Evolutionary conservation across 2,329 filamentous ascomycete genomes (phyloP).

Genomic region (Penicillium italicum): DNA sequence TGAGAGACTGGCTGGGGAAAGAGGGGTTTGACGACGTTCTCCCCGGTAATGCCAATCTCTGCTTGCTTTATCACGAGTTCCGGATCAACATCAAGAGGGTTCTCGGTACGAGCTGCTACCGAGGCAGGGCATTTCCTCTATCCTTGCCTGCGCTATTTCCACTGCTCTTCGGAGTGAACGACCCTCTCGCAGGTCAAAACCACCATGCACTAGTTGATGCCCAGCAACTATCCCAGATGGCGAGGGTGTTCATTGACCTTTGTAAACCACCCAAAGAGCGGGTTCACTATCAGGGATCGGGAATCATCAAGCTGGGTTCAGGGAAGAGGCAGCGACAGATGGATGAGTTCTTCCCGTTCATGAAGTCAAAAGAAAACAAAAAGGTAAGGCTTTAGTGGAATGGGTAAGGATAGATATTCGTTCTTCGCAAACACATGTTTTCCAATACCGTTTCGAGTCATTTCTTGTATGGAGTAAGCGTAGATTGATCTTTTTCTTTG

Average conservation of each 20-base stretch:
- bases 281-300: not conserved
- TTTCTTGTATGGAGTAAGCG: too few relatives aligned
- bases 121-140: not conserved
- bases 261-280: not conserved
- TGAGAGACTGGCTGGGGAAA: too few relatives aligned
- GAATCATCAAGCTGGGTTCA: not conserved
- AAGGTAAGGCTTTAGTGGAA: too few relatives aligned
- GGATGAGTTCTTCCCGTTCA: too few relatives aligned
- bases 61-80: not conserved
- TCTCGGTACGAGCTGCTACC: not conserved
- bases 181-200: not conserved
- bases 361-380: too few relatives aligned
- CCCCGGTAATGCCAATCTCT: not conserved
- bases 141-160: not conserved
- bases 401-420: too few relatives aligned
- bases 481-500: too few relatives aligned
- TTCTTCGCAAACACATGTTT: too few relatives aligned
- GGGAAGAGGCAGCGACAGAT: not conserved
- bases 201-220: constrained; percentile 4
- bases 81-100: not conserved
- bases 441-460: too few relatives aligned
- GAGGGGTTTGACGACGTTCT: not conserved
- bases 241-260: not conserved
- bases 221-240: not conserved
- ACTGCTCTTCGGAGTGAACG: not conserved